phyloP scores from a whole-genome alignment of 257 asterid genomes.

The Fraxinus pennsylvanica region DNA sequence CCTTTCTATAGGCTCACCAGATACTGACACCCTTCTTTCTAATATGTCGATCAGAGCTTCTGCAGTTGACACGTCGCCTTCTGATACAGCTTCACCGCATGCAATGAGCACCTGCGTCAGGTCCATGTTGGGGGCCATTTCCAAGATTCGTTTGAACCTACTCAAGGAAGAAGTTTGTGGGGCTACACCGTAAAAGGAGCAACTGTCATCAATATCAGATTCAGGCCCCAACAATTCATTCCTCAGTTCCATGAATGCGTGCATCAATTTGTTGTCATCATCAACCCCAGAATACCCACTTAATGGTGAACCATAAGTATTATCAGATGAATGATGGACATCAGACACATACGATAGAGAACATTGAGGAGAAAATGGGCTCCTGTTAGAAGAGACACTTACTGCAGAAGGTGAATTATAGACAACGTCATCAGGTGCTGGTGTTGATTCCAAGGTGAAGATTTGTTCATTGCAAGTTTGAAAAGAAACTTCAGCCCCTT shows the following conservation, averaged over 20 bases:
- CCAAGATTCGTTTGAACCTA: conserved; percentile 58
- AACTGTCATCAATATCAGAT: conserved; percentile 73
- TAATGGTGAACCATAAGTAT: conserved; percentile 73
- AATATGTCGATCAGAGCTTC: conserved; percentile 66
- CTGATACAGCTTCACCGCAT: conserved; percentile 77
- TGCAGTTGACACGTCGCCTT: conserved; percentile 58
- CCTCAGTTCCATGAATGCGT: conserved; percentile 61
- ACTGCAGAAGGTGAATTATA: conserved; percentile 66
- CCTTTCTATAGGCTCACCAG: conserved; percentile 88
- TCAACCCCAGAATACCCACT: conserved; percentile 82
- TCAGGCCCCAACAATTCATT: conserved; percentile 70
- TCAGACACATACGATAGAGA: conserved; percentile 75
- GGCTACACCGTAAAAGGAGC: conserved; percentile 46
- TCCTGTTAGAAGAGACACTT: conserved; percentile 59
- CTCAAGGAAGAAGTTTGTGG: conserved; percentile 47
- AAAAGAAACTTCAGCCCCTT: conserved; percentile 52
- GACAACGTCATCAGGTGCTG: conserved; percentile 41
- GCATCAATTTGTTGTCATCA: conserved; percentile 65
- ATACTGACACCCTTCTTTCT: conserved; percentile 75
- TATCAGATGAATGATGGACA: conserved; percentile 55
- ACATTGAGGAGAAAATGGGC: conserved; percentile 79
- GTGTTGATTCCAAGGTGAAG: conserved; percentile 84
- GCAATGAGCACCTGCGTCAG: conserved; percentile 59
- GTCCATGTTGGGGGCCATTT: conserved; percentile 76
- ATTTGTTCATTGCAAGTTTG: conserved; percentile 55